These are phyloP conservation scores for Lepiota brunneoincarnata DNA, from an alignment of 768 basidiomycete genomes.

Conservation along the genomic window DNA sequence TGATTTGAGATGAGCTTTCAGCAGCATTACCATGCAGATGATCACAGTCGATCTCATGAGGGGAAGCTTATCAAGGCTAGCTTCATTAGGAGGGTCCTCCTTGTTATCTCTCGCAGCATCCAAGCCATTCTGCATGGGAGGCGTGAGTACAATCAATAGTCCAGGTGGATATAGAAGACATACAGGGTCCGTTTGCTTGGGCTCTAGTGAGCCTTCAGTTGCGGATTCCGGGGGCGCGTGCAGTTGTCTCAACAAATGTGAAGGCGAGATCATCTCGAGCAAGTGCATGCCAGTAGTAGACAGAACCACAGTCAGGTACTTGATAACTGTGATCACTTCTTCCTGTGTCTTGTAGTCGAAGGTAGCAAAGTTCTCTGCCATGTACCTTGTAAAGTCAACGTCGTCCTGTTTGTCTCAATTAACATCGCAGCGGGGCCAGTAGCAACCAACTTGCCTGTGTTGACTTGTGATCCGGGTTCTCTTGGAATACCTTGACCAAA, in stretches of 20 bases:
- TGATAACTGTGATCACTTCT: conserved; percentile 85
- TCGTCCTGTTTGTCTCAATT: conserved; percentile 53
- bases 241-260: conserved; percentile 63
- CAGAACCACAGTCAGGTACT: conserved; percentile 68
- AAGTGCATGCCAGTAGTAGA: conserved; percentile 81
- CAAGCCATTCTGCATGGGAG: conserved; percentile 17
- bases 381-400: conserved; percentile 83
- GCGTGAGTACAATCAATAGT: background rate
- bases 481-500: conserved; percentile 79
- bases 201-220: conserved; percentile 5
- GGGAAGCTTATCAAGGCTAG: conserved; percentile 20
- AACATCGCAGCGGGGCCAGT: background rate
- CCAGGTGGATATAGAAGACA: conserved; percentile 5
- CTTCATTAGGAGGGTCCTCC: background rate
- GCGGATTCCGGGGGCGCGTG: conserved; percentile 30
- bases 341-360: conserved; percentile 96
- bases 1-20: conserved; percentile 82
- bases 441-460: conserved; percentile 58
- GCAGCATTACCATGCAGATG: conserved; percentile 80
- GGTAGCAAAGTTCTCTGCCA: conserved; percentile 90
- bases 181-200: conserved; percentile 13
- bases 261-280: conserved; percentile 71
- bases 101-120: conserved; percentile 9
- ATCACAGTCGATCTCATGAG: conserved; percentile 70
- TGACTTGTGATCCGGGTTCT: conserved; percentile 52